A percentile compares a stretch with the other conserved stretches of the same genome.
Conservation (phyloP, 306 rosid species). For the Lathyrus oleraceus region DNA sequence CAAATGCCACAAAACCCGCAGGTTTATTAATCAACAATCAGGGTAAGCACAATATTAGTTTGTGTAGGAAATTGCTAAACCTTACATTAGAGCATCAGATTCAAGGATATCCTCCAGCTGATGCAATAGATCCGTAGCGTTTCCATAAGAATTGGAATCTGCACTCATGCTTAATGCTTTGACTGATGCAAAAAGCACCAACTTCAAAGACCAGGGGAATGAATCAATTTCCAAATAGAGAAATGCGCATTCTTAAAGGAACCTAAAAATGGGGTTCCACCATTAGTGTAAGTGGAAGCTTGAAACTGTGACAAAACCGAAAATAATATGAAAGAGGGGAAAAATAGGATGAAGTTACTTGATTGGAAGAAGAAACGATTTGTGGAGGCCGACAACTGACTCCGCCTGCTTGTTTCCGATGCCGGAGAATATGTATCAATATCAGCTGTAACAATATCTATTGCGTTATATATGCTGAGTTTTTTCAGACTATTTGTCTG, state of each 20-base stretch:
- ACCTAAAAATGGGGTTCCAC: too few species aligned
- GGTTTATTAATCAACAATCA: slow-evolving; percentile 14
- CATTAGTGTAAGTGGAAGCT: too few species aligned
- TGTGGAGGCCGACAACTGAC: too few species aligned
- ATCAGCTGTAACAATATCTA: too few species aligned
- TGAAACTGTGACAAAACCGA: too few species aligned
- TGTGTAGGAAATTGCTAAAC: slow-evolving; percentile 3
- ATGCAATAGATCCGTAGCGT: slow-evolving; percentile 47
- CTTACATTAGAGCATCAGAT: slow-evolving; percentile 75
- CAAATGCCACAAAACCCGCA: slow-evolving; percentile 7
- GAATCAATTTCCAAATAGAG: not conserved
- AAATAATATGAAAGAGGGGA: too few species aligned
- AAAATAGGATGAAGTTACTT: too few species aligned
- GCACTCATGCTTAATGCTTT: slow-evolving; percentile 40
- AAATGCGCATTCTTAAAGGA: not conserved
- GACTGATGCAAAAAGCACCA: slow-evolving; percentile 4
- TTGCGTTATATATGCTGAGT: too few species aligned
- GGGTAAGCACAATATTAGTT: slow-evolving; percentile 2
- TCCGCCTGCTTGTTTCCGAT: too few species aligned
- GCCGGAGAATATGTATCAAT: too few species aligned
- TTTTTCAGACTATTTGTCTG: too few species aligned
- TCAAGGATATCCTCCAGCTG: slow-evolving; percentile 69
- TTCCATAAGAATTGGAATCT: slow-evolving; percentile 34
- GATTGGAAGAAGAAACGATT: too few species aligned
- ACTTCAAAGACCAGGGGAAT: not conserved